phyloP scores from a whole-genome alignment of 1,139 yeast species.

The Debaryomycetaceae sp. region DNA sequence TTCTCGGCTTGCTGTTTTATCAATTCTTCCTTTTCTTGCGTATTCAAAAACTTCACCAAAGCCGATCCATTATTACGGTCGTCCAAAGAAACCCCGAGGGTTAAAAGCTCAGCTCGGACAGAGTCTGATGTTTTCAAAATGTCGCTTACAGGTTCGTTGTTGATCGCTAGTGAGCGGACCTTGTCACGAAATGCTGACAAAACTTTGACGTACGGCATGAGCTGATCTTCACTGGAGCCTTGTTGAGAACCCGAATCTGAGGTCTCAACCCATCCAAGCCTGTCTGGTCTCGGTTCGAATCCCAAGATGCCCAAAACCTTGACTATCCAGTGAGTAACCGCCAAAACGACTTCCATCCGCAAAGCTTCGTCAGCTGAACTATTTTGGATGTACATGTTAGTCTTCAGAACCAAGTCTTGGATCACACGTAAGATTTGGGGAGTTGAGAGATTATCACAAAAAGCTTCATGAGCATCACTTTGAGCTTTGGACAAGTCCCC shows the following conservation, averaged over 20 bases:
- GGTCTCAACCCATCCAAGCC: conserved; percentile 72
- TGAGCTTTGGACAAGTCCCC: conserved; percentile 52
- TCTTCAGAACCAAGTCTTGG: conserved; percentile 62
- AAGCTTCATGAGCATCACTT: conserved; percentile 66
- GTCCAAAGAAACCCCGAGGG: conserved; percentile 79
- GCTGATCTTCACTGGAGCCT: conserved; percentile 57
- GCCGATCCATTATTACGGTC: conserved; percentile 83
- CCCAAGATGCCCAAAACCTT: conserved; percentile 72
- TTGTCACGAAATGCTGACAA: conserved; percentile 78
- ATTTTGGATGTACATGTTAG: conserved; percentile 67
- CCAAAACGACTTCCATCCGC: conserved; percentile 63
- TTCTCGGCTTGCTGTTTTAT: conserved; percentile 61
- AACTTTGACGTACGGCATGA: conserved; percentile 75
- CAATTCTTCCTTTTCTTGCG: conserved; percentile 64
- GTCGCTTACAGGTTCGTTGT: conserved; percentile 50
- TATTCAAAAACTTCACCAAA: conserved; percentile 73
- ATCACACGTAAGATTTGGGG: conserved; percentile 68
- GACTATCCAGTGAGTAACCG: conserved; percentile 66
- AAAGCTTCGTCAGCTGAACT: conserved; percentile 41
- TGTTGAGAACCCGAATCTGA: conserved; percentile 12
- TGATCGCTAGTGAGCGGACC: conserved; percentile 71
- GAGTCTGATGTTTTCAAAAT: conserved; percentile 50
- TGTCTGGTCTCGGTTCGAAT: conserved; percentile 64
- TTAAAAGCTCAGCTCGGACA: conserved; percentile 54
- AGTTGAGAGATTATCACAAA: conserved; percentile 84